Percentiles rank a stretch among this genome's conserved stretches.
phyloP scores from a whole-genome alignment of 305 asterid genomes.

The Andrographis paniculata region DNA sequence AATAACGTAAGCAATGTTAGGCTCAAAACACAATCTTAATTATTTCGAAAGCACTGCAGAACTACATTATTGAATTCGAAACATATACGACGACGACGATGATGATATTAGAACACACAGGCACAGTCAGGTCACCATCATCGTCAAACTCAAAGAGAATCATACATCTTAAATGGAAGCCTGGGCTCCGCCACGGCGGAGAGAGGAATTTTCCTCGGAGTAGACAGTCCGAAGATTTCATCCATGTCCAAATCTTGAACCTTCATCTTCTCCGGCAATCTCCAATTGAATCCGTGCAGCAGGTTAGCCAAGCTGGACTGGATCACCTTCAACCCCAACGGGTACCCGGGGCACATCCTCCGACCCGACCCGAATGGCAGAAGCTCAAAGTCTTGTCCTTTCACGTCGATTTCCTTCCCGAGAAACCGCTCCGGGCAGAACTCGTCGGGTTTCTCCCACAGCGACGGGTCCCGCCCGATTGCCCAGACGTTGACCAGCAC shows the following conservation, averaged over 20 bases:
- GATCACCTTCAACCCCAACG: conserved; percentile 65
- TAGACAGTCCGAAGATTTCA: conserved; percentile 60
- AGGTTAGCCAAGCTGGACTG: conserved; percentile 63
- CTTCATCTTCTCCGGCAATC: conserved; percentile 31
- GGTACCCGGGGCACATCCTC: conserved; percentile 82
- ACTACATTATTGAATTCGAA: too few species aligned
- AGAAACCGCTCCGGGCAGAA: conserved; percentile 60
- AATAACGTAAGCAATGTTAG: too few species aligned
- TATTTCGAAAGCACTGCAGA: too few species aligned
- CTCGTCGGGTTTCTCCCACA: conserved; percentile 63
- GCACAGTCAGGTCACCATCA: too few species aligned
- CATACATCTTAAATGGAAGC: conserved; percentile 42
- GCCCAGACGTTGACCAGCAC: conserved; percentile 65
- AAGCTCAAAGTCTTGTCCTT: conserved; percentile 60
- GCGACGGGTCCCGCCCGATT: conserved; percentile 52
- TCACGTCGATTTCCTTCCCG: conserved; percentile 48
- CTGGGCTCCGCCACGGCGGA: conserved; percentile 43
- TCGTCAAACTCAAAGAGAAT: conserved; percentile 21
- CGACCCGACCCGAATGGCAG: conserved; percentile 85
- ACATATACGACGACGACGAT: too few species aligned
- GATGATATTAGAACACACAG: not conserved
- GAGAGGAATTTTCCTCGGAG: conserved; percentile 62
- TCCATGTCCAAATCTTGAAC: conserved; percentile 57
- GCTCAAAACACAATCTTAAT: too few species aligned
- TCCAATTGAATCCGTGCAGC: conserved; percentile 72